Evolutionary conservation across 192 early-diverging fungal species (phyloP), one percentile per base, ranked within the genome.

Genomic region (Geosiphon pyriformis): DNA sequence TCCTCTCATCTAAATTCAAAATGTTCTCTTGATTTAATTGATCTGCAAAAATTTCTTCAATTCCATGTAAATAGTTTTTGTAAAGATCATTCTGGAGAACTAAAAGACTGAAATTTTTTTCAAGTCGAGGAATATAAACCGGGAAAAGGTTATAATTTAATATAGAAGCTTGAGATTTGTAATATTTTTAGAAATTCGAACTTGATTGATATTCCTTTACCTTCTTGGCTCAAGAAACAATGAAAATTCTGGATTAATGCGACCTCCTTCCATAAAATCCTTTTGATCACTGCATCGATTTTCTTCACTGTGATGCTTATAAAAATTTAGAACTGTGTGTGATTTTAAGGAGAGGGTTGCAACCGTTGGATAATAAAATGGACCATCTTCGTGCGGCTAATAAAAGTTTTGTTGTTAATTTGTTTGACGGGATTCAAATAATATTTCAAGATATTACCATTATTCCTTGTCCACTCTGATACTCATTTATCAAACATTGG

Each of bases 401-500:
- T n/a, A n/a, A n/a, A 52, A 50, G 18, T 26, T 48, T 20, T 11
- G 64, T 10, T 27, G 22, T 58, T 20, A 59, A 29, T n/a, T n/a
- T 29, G 46, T 31, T 11, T 6, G 18, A 31, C 4, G 3, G 42
- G 30, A 52, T 26, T 17, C 4, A 55, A 54, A 15, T 29, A 7
- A 53, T 0, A 65, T 29, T 31, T 33, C 23, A 1, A 15, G 17
- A 60, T 17, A 31, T 47, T 76, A 78, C 77, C 66, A 82, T 67
- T 54, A 82, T 82, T 12, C 81, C 81, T 46, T 82, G 81, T 4
- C 78, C 79, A 26, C 76, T 60, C 35, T 80, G 59, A 58, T 82
- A 82, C 27, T 82, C 81, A 61, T 82, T 82, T 20, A 82, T 73
- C 0, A 82, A 67, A 27, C 73, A 70, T 57, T 82, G 81, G 52